phyloP scores from a whole-genome alignment of 2,329 filamentous ascomycete genomes.

The Venturia carpophila region DNA sequence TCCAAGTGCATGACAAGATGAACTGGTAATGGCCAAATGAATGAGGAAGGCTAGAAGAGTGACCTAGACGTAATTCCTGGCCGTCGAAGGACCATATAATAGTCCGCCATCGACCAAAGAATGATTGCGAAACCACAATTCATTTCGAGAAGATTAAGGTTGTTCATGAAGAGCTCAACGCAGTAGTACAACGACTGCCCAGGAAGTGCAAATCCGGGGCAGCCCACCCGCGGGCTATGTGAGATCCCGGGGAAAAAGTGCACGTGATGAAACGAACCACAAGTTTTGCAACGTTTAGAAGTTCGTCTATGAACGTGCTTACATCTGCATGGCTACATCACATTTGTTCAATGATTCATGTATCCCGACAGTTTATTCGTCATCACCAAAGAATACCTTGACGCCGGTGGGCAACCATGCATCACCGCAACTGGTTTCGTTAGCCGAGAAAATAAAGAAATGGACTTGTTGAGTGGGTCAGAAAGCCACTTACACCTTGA shows the following conservation, averaged over 20 bases:
- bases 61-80: rapidly evolving
- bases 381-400: constrained; percentile 76
- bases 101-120: not conserved
- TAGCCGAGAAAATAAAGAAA: not conserved
- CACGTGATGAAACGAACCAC: not conserved
- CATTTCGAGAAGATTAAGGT: not conserved
- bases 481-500: constrained; percentile 42
- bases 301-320: not conserved
- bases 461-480: no score
- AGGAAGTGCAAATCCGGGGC: not conserved
- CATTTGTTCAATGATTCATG: not conserved
- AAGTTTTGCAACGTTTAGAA: not conserved
- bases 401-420: constrained; percentile 55
- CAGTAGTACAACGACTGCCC: not conserved
- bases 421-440: constrained; percentile 52
- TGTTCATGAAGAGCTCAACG: not conserved
- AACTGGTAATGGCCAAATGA: not conserved
- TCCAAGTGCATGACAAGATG: not conserved
- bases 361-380: constrained; percentile 49
- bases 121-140: not conserved
- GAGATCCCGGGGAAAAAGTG: not conserved
- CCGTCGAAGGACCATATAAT: not conserved
- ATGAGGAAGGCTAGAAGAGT: not conserved
- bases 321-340: not conserved
- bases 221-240: not conserved